A percentile compares a stretch with the other conserved stretches of the same genome.
Evolutionary conservation across 345 rosid species (phyloP).

Genomic region (Zanthoxylum bungeanum): DNA sequence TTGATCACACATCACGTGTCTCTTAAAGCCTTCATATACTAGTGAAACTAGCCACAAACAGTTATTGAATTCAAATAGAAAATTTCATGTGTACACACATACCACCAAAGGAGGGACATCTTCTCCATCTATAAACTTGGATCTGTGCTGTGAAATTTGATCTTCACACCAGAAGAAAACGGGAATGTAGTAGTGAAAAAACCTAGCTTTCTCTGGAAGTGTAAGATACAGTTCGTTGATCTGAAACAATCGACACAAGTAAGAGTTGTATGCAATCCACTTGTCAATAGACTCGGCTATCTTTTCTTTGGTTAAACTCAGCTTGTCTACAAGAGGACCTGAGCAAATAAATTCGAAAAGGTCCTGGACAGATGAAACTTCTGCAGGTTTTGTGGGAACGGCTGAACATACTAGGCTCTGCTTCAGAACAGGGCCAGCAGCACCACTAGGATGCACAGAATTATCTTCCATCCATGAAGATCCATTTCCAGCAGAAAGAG

Average conservation of each 20-base stretch:
- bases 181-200: conserved; percentile 90
- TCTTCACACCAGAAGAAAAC: conserved; percentile 94
- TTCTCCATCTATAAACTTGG: conserved; percentile 63
- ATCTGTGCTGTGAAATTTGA: conserved; percentile 62
- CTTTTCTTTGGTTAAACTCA: conserved; percentile 54
- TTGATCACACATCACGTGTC: neutral
- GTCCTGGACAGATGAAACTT: conserved; percentile 70
- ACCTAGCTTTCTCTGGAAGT: conserved; percentile 65
- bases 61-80: neutral
- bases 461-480: conserved; percentile 57
- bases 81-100: conserved; percentile 7
- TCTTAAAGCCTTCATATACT: neutral
- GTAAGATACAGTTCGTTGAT: conserved; percentile 69
- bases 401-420: conserved; percentile 25
- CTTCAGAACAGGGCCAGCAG: conserved; percentile 14
- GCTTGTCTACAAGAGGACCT: conserved; percentile 72
- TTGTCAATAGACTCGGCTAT: conserved; percentile 73
- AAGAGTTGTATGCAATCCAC: conserved; percentile 69
- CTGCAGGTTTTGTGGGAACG: conserved; percentile 50
- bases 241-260: conserved; percentile 64
- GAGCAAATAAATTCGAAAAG: conserved; percentile 77
- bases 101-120: conserved; percentile 93
- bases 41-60: neutral
- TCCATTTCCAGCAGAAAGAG: conserved; percentile 39
- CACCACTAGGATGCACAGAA: conserved; percentile 28